phyloP scores from a whole-genome alignment of 495 filamentous ascomycete genomes.

The Trichoderma orchidacearum region DNA sequence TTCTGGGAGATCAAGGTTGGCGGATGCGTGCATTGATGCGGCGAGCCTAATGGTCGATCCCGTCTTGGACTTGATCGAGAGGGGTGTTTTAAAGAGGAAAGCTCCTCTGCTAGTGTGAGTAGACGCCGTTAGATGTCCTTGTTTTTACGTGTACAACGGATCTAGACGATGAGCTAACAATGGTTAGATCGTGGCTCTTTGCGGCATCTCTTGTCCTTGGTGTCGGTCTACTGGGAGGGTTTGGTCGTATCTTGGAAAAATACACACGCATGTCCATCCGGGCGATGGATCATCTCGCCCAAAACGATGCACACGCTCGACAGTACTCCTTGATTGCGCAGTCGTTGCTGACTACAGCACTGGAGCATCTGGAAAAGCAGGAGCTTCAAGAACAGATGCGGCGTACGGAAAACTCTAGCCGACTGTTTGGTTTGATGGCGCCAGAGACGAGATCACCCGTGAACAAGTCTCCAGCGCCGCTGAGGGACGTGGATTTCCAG shows the following conservation, averaged over 20 bases:
- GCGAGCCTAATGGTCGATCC: constrained; percentile 30
- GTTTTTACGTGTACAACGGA: not conserved
- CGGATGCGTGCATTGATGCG: constrained; percentile 33
- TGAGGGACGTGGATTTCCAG: not conserved
- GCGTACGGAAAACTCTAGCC: constrained; percentile 27
- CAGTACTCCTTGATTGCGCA: constrained; percentile 33
- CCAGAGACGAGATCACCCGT: not conserved
- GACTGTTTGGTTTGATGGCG: constrained; percentile 24
- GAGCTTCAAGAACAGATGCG: constrained; percentile 22
- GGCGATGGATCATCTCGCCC: constrained; percentile 27
- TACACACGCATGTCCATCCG: constrained; percentile 22
- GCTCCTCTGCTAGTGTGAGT: constrained; percentile 30
- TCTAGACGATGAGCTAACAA: not conserved
- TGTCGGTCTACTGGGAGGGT: constrained; percentile 25
- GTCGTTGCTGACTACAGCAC: constrained; percentile 23
- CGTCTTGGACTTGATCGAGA: constrained; percentile 18
- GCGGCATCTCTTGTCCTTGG: constrained; percentile 31
- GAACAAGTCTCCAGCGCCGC: not conserved
- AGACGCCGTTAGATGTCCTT: not conserved
- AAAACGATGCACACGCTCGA: constrained; percentile 24
- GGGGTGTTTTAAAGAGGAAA: constrained; percentile 15
- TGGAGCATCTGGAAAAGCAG: constrained; percentile 21
- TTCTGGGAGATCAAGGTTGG: constrained; percentile 23
- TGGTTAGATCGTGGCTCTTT: constrained; percentile 28
- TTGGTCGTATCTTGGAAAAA: constrained; percentile 31